phyloP scores from a whole-genome alignment of 2,329 filamentous ascomycete species.

The Talaromyces piceae region DNA sequence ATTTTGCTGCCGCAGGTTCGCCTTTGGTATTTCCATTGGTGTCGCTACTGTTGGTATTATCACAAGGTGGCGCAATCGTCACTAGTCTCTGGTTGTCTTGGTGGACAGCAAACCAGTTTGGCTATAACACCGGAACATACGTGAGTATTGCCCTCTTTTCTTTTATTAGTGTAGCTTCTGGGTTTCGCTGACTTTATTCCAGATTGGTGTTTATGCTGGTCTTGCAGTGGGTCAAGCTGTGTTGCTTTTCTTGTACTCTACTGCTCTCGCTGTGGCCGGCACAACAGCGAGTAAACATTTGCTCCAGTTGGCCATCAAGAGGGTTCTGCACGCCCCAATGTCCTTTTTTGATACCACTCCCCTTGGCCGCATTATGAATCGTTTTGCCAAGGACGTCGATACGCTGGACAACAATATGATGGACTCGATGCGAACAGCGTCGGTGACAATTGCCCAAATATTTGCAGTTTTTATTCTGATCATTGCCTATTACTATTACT shows the following conservation, averaged over 20 bases:
- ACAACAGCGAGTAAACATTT: slow-evolving; percentile 66
- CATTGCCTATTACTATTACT: slow-evolving; percentile 82
- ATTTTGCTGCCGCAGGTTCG: slow-evolving; percentile 61
- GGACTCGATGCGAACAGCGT: slow-evolving; percentile 82
- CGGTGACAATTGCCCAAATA: slow-evolving; percentile 71
- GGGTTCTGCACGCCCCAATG: slow-evolving; percentile 63
- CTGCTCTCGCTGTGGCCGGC: slow-evolving; percentile 64
- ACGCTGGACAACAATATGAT: slow-evolving; percentile 85
- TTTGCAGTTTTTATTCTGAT: slow-evolving; percentile 73
- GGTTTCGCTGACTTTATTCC: neutral
- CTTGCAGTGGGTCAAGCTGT: slow-evolving; percentile 64
- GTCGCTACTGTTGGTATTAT: slow-evolving; percentile 56
- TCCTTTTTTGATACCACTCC: slow-evolving; percentile 75
- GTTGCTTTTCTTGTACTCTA: slow-evolving; percentile 68
- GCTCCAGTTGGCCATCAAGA: slow-evolving; percentile 60
- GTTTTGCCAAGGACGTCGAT: slow-evolving; percentile 84
- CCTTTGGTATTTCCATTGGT: slow-evolving; percentile 56
- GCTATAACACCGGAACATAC: slow-evolving; percentile 36
- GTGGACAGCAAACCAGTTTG: slow-evolving; percentile 71
- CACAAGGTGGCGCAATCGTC: slow-evolving; percentile 69
- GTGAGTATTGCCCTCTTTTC: slow-evolving; percentile 36
- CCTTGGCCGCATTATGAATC: slow-evolving; percentile 81
- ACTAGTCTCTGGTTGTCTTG: slow-evolving; percentile 84
- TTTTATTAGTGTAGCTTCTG: neutral
- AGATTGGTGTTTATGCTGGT: slow-evolving; percentile 59